A percentile compares a stretch with the other conserved stretches of the same genome.
phyloP scores from a whole-genome alignment of 352 stramenopile genomes.

The Blastocystis sp. region DNA sequence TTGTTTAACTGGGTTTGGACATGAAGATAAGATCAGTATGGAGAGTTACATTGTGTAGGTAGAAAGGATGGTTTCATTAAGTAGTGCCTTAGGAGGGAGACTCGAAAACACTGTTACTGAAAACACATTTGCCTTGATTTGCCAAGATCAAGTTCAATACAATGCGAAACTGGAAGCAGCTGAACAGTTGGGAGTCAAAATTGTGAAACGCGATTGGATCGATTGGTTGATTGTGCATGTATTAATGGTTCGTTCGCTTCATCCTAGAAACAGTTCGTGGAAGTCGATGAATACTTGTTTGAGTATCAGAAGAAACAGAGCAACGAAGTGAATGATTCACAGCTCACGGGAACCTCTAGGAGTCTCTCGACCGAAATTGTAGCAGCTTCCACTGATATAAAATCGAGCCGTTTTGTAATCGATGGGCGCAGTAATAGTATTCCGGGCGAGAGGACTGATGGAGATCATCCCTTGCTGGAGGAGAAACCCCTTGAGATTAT shows the following conservation, averaged over 20 bases:
- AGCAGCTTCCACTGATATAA: too few relatives aligned
- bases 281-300: neutral
- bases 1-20: slow-evolving; percentile 42
- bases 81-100: slow-evolving; percentile 28
- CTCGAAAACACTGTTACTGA: slow-evolving; percentile 6
- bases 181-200: neutral
- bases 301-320: neutral
- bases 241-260: neutral
- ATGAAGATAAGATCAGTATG: slow-evolving; percentile 25
- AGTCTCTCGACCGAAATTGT: neutral
- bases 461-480: neutral
- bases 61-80: neutral
- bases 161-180: slow-evolving; percentile 21
- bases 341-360: neutral
- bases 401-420: too few relatives aligned
- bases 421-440: too few relatives aligned
- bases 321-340: neutral
- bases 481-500: neutral
- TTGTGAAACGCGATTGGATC: slow-evolving; percentile 30
- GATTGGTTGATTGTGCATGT: slow-evolving; percentile 58
- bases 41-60: neutral
- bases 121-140: slow-evolving; percentile 40
- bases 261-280: slow-evolving; percentile 28
- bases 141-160: slow-evolving; percentile 21
- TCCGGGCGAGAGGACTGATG: too few relatives aligned